phyloP scores from a whole-genome alignment of 1,139 yeast genomes.

The Keqinozyma sinolaborantium region DNA sequence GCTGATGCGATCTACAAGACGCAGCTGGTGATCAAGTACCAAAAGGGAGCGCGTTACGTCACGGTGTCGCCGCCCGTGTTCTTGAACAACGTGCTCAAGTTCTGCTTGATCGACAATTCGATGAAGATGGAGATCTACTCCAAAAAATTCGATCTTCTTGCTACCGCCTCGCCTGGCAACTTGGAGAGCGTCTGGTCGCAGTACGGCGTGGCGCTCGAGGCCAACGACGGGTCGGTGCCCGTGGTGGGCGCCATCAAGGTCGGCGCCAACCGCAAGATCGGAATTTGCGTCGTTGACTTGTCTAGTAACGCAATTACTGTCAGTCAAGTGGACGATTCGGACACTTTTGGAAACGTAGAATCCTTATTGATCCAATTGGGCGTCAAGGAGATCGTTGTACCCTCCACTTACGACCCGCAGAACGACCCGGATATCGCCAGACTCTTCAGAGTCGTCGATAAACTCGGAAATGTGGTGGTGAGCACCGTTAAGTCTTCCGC shows the following conservation, averaged over 20 bases:
- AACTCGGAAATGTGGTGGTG: constrained; percentile 67
- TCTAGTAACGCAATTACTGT: constrained; percentile 64
- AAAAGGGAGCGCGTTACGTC: constrained; percentile 53
- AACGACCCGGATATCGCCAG: constrained; percentile 42
- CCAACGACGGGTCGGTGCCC: constrained; percentile 62
- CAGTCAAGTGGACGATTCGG: constrained; percentile 83
- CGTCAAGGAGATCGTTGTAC: constrained; percentile 76
- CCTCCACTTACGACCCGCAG: constrained; percentile 35
- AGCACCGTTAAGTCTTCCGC: constrained; percentile 56
- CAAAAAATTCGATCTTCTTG: constrained; percentile 56
- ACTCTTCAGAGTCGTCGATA: constrained; percentile 61
- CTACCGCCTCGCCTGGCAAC: constrained; percentile 88
- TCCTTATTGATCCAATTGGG: constrained; percentile 84
- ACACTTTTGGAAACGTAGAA: constrained; percentile 80
- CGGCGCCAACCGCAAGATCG: constrained; percentile 51
- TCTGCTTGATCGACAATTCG: constrained; percentile 68
- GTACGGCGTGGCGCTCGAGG: constrained; percentile 62
- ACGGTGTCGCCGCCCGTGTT: constrained; percentile 78
- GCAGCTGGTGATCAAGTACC: constrained; percentile 66
- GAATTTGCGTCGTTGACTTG: constrained; percentile 79
- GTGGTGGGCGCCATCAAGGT: constrained; percentile 74
- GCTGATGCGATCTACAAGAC: constrained; percentile 86
- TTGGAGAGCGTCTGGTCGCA: constrained; percentile 45
- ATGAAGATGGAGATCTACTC: constrained; percentile 71
- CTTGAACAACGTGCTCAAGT: constrained; percentile 55